Conservation (phyloP, 106 monocot species). For the Apostasia ramifera region DNA sequence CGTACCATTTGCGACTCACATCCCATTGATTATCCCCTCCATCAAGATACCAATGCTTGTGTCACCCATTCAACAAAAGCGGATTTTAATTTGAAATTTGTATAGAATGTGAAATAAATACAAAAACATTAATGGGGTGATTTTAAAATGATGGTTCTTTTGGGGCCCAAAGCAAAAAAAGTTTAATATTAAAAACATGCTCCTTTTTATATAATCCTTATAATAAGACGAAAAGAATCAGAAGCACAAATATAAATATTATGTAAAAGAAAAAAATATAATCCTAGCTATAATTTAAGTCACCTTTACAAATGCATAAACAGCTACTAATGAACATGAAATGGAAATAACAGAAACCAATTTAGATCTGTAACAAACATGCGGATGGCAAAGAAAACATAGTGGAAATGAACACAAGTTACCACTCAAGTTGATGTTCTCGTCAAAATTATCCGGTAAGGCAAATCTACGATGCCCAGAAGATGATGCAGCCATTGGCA, state of each 20-base stretch:
- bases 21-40: too few species aligned
- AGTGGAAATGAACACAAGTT: neutral
- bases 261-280: neutral
- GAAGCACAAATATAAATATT: neutral
- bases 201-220: too few species aligned
- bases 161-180: too few species aligned
- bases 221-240: neutral
- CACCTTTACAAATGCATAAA: too few species aligned
- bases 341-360: neutral
- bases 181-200: too few species aligned
- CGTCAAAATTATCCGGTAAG: conserved; percentile 41
- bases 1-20: too few species aligned
- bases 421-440: conserved; percentile 36
- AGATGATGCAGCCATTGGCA: conserved; percentile 72
- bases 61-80: too few species aligned
- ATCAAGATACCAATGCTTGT: too few species aligned
- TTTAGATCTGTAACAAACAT: neutral
- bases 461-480: conserved; percentile 77
- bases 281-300: neutral
- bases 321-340: neutral
- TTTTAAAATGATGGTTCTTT: too few species aligned
- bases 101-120: too few species aligned
- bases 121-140: too few species aligned
- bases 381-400: neutral
- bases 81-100: too few species aligned